Percentiles rank a stretch among this genome's conserved stretches.
phyloP scores from a whole-genome alignment of 169 alveolate species.

The Theileria parva region DNA sequence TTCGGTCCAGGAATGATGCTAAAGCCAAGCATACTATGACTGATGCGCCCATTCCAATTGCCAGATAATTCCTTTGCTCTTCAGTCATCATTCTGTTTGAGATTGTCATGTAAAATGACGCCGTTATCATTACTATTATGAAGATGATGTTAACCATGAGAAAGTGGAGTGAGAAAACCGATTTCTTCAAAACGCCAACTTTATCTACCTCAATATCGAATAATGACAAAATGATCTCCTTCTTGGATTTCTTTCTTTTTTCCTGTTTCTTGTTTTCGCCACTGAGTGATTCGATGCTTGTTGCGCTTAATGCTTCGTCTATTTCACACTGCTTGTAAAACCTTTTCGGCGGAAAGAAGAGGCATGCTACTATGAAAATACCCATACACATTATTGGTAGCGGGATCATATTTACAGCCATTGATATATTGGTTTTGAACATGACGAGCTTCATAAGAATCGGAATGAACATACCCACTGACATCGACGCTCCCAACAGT shows the following conservation, averaged over 20 bases:
- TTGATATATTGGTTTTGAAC: conserved; percentile 8
- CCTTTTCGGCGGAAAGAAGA: conserved; percentile 51
- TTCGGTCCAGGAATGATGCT: conserved; percentile 54
- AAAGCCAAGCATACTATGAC: conserved; percentile 53
- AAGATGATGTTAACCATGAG: background rate
- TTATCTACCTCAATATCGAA: background rate
- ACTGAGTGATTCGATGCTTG: background rate
- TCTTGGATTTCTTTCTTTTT: background rate
- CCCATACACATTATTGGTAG: conserved; percentile 43
- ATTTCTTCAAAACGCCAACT: background rate
- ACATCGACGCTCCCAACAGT: conserved; percentile 62
- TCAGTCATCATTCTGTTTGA: conserved; percentile 1
- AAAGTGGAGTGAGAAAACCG: conserved; percentile 16
- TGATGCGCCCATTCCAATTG: conserved; percentile 56
- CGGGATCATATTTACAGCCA: conserved; percentile 44
- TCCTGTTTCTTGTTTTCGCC: background rate
- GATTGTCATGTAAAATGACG: conserved; percentile 1
- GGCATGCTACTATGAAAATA: conserved; percentile 25
- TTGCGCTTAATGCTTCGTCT: conserved; percentile 28
- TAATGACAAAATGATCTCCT: background rate
- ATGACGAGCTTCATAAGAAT: conserved; percentile 45
- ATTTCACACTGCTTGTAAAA: conserved; percentile 64
- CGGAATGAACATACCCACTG: conserved; percentile 59
- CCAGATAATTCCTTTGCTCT: conserved; percentile 19
- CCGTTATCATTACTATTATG: conserved; percentile 6